Conservation (phyloP, 2,329 filamentous ascomycete genomes). For the Neophaeococcomyces mojaviensis region DNA sequence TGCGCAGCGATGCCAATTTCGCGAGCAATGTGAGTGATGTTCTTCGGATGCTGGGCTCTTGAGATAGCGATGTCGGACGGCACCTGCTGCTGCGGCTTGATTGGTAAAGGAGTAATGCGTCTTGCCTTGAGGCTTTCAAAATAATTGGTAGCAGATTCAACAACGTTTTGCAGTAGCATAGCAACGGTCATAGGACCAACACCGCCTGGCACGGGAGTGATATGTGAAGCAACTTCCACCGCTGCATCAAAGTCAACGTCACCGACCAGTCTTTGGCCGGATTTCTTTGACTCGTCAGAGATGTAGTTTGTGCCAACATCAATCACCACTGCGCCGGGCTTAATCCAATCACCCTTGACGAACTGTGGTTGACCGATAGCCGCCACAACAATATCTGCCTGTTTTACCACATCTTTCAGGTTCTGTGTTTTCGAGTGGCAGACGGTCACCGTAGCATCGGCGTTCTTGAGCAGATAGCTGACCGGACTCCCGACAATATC, state of each 20-base stretch:
- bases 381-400: slow-evolving; percentile 81
- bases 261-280: slow-evolving; percentile 82
- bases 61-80: slow-evolving; percentile 96
- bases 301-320: slow-evolving; percentile 98
- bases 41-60: slow-evolving; percentile 81
- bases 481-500: slow-evolving; percentile 97
- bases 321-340: slow-evolving; percentile 89
- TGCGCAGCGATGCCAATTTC: slow-evolving; percentile 83
- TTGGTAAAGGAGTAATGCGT: slow-evolving; percentile 70
- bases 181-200: slow-evolving; percentile 98
- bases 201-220: slow-evolving; percentile 92
- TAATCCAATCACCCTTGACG: slow-evolving; percentile 92
- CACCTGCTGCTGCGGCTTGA: slow-evolving; percentile 71
- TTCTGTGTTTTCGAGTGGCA: slow-evolving; percentile 84
- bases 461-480: slow-evolving; percentile 89
- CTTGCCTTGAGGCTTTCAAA: slow-evolving; percentile 78
- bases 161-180: slow-evolving; percentile 94
- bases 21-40: slow-evolving; percentile 72
- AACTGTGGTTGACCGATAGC: slow-evolving; percentile 84
- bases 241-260: slow-evolving; percentile 91
- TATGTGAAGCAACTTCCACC: slow-evolving; percentile 75
- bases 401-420: slow-evolving; percentile 66
- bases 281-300: slow-evolving; percentile 80
- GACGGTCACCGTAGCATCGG: slow-evolving; percentile 91
- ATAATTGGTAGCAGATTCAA: slow-evolving; percentile 72